Conservation (phyloP, 768 basidiomycete genomes). For the Hygrophoropsis aurantiaca region DNA sequence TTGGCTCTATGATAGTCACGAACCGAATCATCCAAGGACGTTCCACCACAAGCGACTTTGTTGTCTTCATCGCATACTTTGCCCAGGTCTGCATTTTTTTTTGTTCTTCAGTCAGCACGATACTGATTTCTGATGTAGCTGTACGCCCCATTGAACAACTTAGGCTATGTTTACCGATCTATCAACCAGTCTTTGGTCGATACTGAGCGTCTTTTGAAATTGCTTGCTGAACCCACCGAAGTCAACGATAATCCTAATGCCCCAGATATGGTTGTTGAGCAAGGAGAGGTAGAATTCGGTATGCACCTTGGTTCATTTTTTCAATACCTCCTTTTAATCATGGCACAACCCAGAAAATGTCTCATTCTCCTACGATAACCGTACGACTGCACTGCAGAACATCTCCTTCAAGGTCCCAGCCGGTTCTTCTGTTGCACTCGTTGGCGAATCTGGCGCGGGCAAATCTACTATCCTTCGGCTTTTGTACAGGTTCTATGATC, state of each 20-base stretch:
- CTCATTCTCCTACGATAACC: constrained; percentile 79
- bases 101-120: background rate
- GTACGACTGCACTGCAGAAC: constrained; percentile 66
- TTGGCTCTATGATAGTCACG: constrained; percentile 77
- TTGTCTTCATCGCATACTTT: constrained; percentile 82
- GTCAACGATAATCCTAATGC: constrained; percentile 80
- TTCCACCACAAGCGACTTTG: constrained; percentile 58
- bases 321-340: background rate
- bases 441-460: constrained; percentile 80
- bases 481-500: constrained; percentile 91
- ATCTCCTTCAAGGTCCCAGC: constrained; percentile 89
- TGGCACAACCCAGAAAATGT: constrained; percentile 62
- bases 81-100: constrained; percentile 54
- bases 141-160: constrained; percentile 73
- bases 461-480: constrained; percentile 87
- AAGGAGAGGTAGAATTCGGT: constrained; percentile 90
- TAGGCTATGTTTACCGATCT: constrained; percentile 77
- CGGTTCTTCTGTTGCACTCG: constrained; percentile 85
- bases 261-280: constrained; percentile 64
- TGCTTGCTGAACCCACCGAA: constrained; percentile 81
- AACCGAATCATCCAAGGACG: constrained; percentile 57
- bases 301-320: constrained; percentile 17
- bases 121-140: constrained; percentile 38
- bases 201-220: constrained; percentile 78
- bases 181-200: constrained; percentile 77